These are phyloP conservation scores for Babesia gibsoni DNA, from an alignment of 169 alveolate species.

Conservation along the genomic window DNA sequence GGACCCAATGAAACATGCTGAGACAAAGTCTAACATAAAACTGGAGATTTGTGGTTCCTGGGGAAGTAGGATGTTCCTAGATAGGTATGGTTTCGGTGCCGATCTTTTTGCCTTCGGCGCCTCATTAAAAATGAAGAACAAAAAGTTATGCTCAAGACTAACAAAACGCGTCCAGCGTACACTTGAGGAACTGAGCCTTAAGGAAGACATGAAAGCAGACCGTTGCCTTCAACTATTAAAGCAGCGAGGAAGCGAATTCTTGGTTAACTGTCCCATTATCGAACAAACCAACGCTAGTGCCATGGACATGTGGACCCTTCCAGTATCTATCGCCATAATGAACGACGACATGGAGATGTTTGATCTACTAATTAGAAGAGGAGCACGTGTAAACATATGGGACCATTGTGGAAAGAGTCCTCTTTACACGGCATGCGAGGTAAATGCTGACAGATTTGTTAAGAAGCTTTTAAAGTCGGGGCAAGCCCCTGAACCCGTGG, in stretches of 20 bases:
- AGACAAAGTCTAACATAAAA: constrained; percentile 10
- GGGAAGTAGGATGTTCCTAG: constrained; percentile 75
- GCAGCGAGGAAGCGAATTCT: constrained; percentile 80
- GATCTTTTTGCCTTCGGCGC: constrained; percentile 63
- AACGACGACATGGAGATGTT: constrained; percentile 73
- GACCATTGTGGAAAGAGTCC: constrained; percentile 85
- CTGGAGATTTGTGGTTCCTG: constrained; percentile 74
- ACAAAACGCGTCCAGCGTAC: constrained; percentile 67
- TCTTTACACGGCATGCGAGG: constrained; percentile 79
- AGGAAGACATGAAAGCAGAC: constrained; percentile 67
- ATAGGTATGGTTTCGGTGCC: constrained; percentile 69
- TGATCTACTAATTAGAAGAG: constrained; percentile 76
- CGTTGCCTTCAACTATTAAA: constrained; percentile 64
- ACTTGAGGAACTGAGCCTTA: constrained; percentile 63
- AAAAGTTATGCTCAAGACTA: constrained; percentile 65
- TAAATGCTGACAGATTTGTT: constrained; percentile 71
- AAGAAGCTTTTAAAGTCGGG: constrained; percentile 53
- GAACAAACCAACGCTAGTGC: constrained; percentile 67
- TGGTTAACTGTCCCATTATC: constrained; percentile 81
- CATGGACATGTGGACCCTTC: constrained; percentile 81
- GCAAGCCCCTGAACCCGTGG: constrained; percentile 41
- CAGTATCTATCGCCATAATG: constrained; percentile 80
- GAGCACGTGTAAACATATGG: constrained; percentile 83
- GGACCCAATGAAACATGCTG: too few species aligned
- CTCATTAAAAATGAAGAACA: constrained; percentile 67